Percentiles rank a stretch among this genome's conserved stretches.
These are phyloP conservation scores for Aspergillus chevalieri DNA, from an alignment of 2,329 filamentous ascomycete species.

Conservation along the genomic window DNA sequence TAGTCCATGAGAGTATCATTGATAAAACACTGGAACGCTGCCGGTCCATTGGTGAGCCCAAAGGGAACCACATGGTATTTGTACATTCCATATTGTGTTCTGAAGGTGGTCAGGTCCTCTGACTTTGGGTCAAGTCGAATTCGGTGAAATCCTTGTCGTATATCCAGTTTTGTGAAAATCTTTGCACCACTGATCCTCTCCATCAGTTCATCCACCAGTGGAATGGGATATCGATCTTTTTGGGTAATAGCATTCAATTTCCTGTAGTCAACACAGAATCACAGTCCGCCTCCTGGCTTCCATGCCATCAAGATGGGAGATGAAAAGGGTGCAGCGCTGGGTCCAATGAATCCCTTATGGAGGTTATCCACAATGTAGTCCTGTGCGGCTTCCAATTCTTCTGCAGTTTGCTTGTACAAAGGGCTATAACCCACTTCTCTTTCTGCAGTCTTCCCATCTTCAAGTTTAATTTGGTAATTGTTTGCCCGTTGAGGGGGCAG, in stretches of 20 bases:
- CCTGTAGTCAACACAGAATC: conserved; percentile 25
- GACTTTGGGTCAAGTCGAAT: not conserved
- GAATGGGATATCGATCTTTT: conserved; percentile 25
- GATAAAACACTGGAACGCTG: conserved; percentile 5
- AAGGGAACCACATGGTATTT: conserved; percentile 1
- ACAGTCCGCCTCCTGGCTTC: not conserved
- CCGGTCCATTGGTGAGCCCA: conserved; percentile 4
- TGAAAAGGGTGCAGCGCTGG: not conserved
- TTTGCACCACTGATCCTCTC: conserved; percentile 9
- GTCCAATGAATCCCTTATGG: not conserved
- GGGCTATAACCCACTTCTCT: not conserved
- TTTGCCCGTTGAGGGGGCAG: not conserved
- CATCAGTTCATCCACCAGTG: conserved; percentile 18
- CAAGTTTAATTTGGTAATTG: not conserved
- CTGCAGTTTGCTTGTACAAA: not conserved
- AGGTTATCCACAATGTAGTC: not conserved
- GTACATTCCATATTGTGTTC: conserved; percentile 1
- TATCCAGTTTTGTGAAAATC: conserved; percentile 18
- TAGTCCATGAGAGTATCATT: not conserved
- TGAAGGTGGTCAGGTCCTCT: conserved; percentile 1
- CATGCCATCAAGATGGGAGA: not conserved
- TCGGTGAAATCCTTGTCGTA: conserved; percentile 5
- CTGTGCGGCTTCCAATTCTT: not conserved
- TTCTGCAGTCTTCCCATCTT: not conserved
- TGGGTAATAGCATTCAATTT: conserved; percentile 23